Evolutionary conservation across 192 early-diverging fungal genomes (phyloP).

Genomic region (Spizellomyces punctatus): DNA sequence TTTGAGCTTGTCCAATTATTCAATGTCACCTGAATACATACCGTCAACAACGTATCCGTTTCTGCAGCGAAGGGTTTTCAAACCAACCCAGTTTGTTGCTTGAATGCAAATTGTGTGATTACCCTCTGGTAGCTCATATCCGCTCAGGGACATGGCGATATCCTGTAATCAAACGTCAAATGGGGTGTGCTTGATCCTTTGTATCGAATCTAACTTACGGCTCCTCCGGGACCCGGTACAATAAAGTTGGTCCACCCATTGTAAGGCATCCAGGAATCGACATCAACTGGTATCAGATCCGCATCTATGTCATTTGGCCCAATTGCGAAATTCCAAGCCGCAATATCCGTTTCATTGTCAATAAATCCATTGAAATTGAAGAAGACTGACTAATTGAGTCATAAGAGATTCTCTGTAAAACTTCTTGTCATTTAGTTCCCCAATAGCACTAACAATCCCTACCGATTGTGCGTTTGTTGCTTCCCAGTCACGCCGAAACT

Average conservation of each 20-base stretch:
- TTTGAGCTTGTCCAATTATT: no score
- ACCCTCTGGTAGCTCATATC: not conserved
- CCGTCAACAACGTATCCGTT: constrained; percentile 8
- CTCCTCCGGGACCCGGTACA: not conserved
- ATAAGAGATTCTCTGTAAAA: not conserved
- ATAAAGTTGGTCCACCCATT: not conserved
- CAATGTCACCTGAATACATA: not conserved
- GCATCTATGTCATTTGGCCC: not conserved
- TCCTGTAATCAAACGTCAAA: not conserved
- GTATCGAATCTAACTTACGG: not conserved
- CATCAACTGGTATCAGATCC: not conserved
- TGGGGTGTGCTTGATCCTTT: not conserved
- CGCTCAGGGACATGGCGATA: not conserved
- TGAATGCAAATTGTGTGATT: constrained; percentile 25
- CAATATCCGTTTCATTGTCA: constrained; percentile 15
- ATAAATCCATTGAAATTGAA: constrained; percentile 12
- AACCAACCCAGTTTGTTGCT: constrained; percentile 9
- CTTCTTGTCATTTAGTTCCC: not conserved
- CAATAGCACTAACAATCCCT: no score
- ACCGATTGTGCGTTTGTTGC: no score
- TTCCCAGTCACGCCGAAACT: no score
- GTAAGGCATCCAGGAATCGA: not conserved
- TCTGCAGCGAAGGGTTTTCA: not conserved
- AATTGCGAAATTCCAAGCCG: constrained; percentile 14
- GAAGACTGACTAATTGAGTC: constrained; percentile 2